These are phyloP conservation scores for Aspergillus jensenii DNA, from an alignment of 2,329 filamentous ascomycete genomes.

Conservation along the genomic window DNA sequence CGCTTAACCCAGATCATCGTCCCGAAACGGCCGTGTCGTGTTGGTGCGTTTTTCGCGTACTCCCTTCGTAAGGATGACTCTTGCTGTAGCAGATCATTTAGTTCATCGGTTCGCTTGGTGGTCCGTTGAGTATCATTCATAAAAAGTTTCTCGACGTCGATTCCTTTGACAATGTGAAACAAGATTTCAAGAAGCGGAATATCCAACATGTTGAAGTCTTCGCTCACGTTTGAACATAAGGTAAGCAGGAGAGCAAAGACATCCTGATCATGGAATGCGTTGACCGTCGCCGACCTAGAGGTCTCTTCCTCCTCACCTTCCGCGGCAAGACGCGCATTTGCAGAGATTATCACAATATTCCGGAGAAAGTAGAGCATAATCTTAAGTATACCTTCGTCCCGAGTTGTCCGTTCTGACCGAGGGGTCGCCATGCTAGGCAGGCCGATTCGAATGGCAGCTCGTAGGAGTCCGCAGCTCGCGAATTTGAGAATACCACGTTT, in stretches of 20 bases:
- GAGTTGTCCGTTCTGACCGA: slow-evolving; percentile 69
- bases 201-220: slow-evolving; percentile 89
- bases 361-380: slow-evolving; percentile 84
- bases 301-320: slow-evolving; percentile 90
- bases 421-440: slow-evolving; percentile 82
- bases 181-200: slow-evolving; percentile 86
- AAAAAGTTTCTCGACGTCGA: slow-evolving; percentile 81
- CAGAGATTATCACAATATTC: slow-evolving; percentile 82
- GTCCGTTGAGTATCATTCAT: slow-evolving; percentile 73
- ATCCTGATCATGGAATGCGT: slow-evolving; percentile 87
- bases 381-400: slow-evolving; percentile 91
- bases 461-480: slow-evolving; percentile 72
- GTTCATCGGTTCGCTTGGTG: slow-evolving; percentile 68
- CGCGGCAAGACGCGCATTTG: slow-evolving; percentile 68
- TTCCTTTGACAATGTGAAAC: slow-evolving; percentile 88
- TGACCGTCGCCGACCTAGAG: slow-evolving; percentile 82
- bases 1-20: slow-evolving; percentile 97
- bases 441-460: slow-evolving; percentile 76
- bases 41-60: slow-evolving; percentile 75
- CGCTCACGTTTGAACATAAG: slow-evolving; percentile 86
- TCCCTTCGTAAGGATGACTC: slow-evolving; percentile 80
- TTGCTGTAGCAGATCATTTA: slow-evolving; percentile 72
- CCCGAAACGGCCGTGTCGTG: slow-evolving; percentile 89
- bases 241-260: slow-evolving; percentile 83
- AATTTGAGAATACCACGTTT: slow-evolving; percentile 86